Percentiles rank a stretch among this genome's conserved stretches.
These are phyloP conservation scores for Monosporascus ibericus DNA, from an alignment of 2,329 filamentous ascomycete species.

Conservation along the genomic window DNA sequence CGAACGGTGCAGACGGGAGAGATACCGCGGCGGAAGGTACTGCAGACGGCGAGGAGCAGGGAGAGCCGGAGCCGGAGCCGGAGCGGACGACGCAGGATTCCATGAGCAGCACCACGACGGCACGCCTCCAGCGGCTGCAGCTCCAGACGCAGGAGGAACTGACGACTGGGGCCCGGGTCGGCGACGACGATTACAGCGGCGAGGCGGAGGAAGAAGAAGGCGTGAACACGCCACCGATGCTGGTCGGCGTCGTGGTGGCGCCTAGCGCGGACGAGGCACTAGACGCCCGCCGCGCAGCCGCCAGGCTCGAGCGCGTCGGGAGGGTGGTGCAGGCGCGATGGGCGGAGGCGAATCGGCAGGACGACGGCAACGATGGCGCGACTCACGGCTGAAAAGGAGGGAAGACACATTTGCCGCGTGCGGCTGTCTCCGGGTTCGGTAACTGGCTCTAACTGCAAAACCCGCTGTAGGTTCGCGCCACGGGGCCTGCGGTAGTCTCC, in stretches of 20 bases:
- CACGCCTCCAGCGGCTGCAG: conserved; percentile 1
- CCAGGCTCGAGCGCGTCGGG: conserved; percentile 47
- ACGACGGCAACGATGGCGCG: background rate
- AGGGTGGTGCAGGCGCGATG: conserved; percentile 50
- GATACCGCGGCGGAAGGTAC: background rate
- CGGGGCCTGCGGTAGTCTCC: too few species aligned
- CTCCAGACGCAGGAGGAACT: background rate
- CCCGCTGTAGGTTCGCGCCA: too few species aligned
- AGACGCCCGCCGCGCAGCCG: conserved; percentile 48
- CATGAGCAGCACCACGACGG: background rate
- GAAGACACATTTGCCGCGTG: background rate
- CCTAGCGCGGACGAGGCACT: conserved; percentile 37
- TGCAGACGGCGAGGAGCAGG: background rate
- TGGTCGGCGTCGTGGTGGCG: conserved; percentile 50
- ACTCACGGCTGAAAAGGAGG: background rate
- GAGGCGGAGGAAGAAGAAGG: conserved; percentile 12
- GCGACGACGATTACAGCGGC: conserved; percentile 3
- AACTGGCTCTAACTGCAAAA: too few species aligned
- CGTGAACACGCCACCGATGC: conserved; percentile 38
- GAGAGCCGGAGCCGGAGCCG: background rate
- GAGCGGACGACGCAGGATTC: background rate
- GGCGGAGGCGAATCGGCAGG: conserved; percentile 26
- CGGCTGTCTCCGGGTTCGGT: too few species aligned
- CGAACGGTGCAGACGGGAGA: background rate
- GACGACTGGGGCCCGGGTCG: background rate